Base-by-base conservation (phyloP, 2,329 filamentous ascomycete species). In the Neofusicoccum cordaticola region DNA sequence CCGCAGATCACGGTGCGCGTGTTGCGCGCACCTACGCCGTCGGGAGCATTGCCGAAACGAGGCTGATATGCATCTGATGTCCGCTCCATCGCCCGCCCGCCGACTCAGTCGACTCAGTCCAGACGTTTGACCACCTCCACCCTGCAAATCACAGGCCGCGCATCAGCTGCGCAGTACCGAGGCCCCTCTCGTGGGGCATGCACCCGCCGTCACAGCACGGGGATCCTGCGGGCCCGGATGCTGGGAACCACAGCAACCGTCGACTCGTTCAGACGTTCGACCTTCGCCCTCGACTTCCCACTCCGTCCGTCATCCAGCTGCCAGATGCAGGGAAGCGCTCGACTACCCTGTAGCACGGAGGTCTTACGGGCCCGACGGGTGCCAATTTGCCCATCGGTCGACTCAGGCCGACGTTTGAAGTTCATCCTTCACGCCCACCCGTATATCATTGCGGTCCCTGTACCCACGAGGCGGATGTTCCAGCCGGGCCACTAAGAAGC, bases 191-290 rank as follows among this genome's bases (percentile, higher is more conserved):
- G 27, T 31, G 27, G 27, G 27, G 27, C 27, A 31, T 31, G 27
- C 27, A 7, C 27, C 27, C 27, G 2, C 3, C 15, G 3, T 17
- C 13, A 9, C 34, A 19, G 7, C 31, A 52, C 34, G 50, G 34
- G 19, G 50, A 35, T 15, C 15, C 19, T 37, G 8, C n/a, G 50
- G 50, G 34, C 50, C 50, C 34, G 31, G 3, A 37, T 19, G 31
- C 3, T 11, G 15, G 7, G 11, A 27, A n/a, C 50, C 15, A 45
- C 15, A 45, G 35, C 34, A 41, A 19, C 45, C 51, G 41, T 42
- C 52, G 52, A 57, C 35, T 44, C 52, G 22, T 57, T 34, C 52
- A 57, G 52, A 57, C 39, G 52, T 57, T 34, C 22, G 52, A 57
- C 12, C 39, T 57, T 57, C 35, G 37, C 37, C 9, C 37, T 11